Base-by-base conservation (phyloP, 73 alveolate species). In the Halteria grandinella region DNA sequence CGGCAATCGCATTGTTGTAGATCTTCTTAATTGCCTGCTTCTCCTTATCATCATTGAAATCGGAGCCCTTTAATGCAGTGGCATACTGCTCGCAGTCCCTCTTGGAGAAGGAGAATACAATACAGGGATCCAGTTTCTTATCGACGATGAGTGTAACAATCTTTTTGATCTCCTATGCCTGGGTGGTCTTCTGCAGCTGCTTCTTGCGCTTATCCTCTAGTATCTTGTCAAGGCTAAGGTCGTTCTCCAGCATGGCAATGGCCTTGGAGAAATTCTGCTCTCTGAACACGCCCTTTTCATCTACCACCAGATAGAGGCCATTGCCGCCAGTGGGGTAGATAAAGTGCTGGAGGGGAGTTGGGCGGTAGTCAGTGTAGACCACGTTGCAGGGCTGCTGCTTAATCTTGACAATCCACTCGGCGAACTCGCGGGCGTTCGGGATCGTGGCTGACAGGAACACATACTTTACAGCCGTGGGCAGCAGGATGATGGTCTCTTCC, bases 341-440 rank as follows among this genome's bases (percentile, higher is more conserved):
- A 72, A 89, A 98, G 89, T 97, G 99, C 72, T 96, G 95, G 21
- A 98, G 89, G 0, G 99, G 99, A 14, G 95, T 97, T 8, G 99
- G 99, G 48, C 99, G 83, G 75, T 89, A 92, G 76, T 98, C 99
- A 17, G 99, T 98, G 87, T 96, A 97, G 60, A 98, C 97, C 47
- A 97, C 99, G 76, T 93, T 98, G 83, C 99, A 98, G 18, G 99
- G 99, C 69, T 96, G 96, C 50, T 96, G 76, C 85, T 97, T 98
- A 34, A 97, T 94, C 66, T 83, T 69, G 48, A 95, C 93, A 20
- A 97, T 91, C 99, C 99, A 98, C 90, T 95, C 98, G 45, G 99
- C 99, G 69, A 98, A 98, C 57, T 98, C 99, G 77, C 97, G 76
- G 24, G 99, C 99, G 83, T 98, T 98, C 14, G 99, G 99, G 23